phyloP scores from a whole-genome alignment of 164 flowering plant species.

The Sextonia rubra region DNA sequence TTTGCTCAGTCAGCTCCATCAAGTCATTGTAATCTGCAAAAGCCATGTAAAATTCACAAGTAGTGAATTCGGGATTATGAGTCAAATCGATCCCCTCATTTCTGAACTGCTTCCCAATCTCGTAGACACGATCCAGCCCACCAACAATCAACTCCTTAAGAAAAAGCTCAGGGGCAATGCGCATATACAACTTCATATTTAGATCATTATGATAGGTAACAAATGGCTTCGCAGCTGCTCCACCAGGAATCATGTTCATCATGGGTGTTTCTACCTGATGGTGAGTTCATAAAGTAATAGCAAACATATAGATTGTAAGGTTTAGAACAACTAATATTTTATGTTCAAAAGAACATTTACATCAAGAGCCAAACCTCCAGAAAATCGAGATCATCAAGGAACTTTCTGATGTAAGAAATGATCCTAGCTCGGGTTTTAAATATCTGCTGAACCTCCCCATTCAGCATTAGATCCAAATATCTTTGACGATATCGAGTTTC shows the following conservation, averaged over 20 bases:
- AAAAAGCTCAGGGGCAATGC: conserved; percentile 93
- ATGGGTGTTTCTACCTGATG: conserved; percentile 95
- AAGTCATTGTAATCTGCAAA: conserved; percentile 90
- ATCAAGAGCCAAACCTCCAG: conserved; percentile 56
- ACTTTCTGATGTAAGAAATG: conserved; percentile 50
- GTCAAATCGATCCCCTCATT: conserved; percentile 97
- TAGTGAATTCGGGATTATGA: conserved; percentile 95
- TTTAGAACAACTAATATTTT: neutral
- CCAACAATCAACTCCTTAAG: conserved; percentile 92
- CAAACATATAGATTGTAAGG: neutral
- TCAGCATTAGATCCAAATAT: conserved; percentile 85
- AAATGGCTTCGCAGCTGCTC: conserved; percentile 95
- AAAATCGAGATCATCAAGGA: conserved; percentile 72
- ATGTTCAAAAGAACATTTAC: neutral
- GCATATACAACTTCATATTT: conserved; percentile 78
- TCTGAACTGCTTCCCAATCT: conserved; percentile 93
- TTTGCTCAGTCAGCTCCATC: conserved; percentile 81
- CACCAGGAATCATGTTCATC: conserved; percentile 99
- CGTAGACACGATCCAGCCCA: conserved; percentile 88
- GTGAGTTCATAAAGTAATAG: neutral
- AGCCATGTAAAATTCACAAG: conserved; percentile 98
- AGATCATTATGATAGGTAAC: conserved; percentile 90
- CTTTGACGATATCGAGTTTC: conserved; percentile 97
- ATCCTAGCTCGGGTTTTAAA: conserved; percentile 74
- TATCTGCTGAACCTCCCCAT: conserved; percentile 75